Base-by-base conservation (phyloP, 2,329 filamentous ascomycete genomes). In the Pseudogymnoascus sp. region DNA sequence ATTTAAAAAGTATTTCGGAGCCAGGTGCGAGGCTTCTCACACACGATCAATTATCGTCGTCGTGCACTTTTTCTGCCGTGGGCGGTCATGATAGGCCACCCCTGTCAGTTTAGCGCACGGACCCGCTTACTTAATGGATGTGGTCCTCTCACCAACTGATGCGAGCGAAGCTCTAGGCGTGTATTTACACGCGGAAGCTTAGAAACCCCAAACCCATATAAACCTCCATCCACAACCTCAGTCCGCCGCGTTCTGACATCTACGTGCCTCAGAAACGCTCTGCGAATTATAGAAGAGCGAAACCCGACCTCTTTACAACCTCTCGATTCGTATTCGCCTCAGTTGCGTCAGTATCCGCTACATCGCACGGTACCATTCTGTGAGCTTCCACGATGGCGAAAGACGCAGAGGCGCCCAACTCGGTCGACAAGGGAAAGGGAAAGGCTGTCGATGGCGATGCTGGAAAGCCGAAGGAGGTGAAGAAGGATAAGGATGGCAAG, bases 371-470 rank as follows among this genome's bases (percentile, higher is more conserved):
- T 53, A 53, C 47, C 58, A 37, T 60, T 60, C 58, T 20, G 33
- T 60, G 62, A 64, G 64, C 66, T 67, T 68, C 67, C 75, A 81
- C 76, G 77, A 96, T 97, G 94, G 92, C 92, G 78, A 90, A 96
- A 82, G 91, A 95, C 77, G 90, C 88, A 79, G 90, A 96, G 78
- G 83, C 87, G 81, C 82, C 89, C 75, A 90, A 89, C 77, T 80
- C 88, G 74, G 83, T 86, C 75, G 91, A 96, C 77, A 97, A 97
- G 83, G 92, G 91, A 77, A 99, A 99, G 82, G 93, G 86, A 74
- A 99, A 97, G 81, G 91, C 87, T 65, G 81, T 86, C 64, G 87
- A 90, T 63, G 67, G 67, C 62, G 83, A 84, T 69, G 79, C 83
- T 64, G 85, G 85, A 71, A 84, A 89, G 70, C 72, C 70, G 33